phyloP scores from a whole-genome alignment of 73 alveolate species.

The Paramecium octaurelia region DNA sequence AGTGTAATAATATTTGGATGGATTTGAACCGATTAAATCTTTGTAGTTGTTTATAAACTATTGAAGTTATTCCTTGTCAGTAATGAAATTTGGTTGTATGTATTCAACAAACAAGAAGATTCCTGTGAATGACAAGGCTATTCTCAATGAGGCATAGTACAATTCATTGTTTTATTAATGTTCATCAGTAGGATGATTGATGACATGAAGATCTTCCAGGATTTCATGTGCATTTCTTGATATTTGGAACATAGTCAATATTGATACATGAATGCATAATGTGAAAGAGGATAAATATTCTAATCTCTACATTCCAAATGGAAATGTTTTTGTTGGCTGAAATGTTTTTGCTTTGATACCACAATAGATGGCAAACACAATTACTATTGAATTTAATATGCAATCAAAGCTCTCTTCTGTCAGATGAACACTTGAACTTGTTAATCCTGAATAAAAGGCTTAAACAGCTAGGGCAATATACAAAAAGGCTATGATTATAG shows the following conservation, averaged over 20 bases:
- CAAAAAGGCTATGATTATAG: neutral
- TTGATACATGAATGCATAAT: neutral
- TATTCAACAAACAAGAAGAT: neutral
- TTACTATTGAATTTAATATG: neutral
- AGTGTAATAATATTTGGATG: neutral
- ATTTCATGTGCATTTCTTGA: constrained; percentile 42
- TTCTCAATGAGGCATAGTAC: constrained; percentile 1
- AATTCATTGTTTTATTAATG: neutral
- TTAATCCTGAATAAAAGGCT: neutral
- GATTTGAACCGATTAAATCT: neutral
- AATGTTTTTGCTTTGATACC: neutral
- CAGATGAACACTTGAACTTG: neutral
- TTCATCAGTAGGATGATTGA: neutral
- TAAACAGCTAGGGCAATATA: neutral
- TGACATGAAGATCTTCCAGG: neutral
- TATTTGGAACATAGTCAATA: neutral
- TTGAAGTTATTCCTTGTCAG: neutral
- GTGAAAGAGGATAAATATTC: constrained; percentile 37
- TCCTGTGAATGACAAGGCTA: neutral
- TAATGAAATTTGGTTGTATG: neutral
- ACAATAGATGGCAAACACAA: neutral
- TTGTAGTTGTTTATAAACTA: neutral
- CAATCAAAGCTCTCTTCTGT: constrained; percentile 44
- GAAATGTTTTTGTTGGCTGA: neutral
- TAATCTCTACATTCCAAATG: constrained; percentile 3